Evolutionary conservation across 108 stramenopile species (phyloP), one percentile per base, ranked within the genome.

Genomic region (Cyclotella choctawhatcheeana): DNA sequence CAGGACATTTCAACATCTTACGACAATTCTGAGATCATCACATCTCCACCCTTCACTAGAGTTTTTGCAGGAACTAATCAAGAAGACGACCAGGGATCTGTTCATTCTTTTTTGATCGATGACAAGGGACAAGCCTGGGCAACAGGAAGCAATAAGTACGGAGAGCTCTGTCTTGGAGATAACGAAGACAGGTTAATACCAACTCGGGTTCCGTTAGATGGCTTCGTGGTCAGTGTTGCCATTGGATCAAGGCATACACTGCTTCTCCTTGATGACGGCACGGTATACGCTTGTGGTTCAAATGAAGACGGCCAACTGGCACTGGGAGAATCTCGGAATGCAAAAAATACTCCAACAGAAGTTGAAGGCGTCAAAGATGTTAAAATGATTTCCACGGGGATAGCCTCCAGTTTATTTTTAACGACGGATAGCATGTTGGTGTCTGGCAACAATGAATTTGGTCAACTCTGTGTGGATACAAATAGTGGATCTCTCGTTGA

Each of bases 271-370:
- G 59, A 79, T 7, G 69, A 82, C 30, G 84, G 84, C 24, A 48
- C 60, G 14, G 84, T 82, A 35, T 82, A 79, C 47, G 81, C 72
- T 5, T 85, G 82, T 51, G 84, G 84, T 37, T 82, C 84, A 33
- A 85, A 85, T 33, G 84, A 85, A 50, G 77, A 64, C 2, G 84
- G 84, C 1, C 84, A 82, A 48, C 67, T 85, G n/a, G 84, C 81
- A 8, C 79, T 83, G 21, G 82, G 82, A 20, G 40, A 65, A 16
- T 32, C 43, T 52, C 33, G 40, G 24, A 37, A 47, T 2, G 29
- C 1, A 32, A 40, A 34, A 29, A 51, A 43, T n/a, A 40, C 0
- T 18, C 78, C 78, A 33, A 72, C 71, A 5, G 43, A 53, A 37
- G 48, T 79, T 26, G 78, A 72, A 22, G 65, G 66, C n/a, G 21